Evolutionary conservation across 441 rosid genomes (phyloP), one percentile per base, ranked within the genome.

Genomic region (Adansonia gregorii): DNA sequence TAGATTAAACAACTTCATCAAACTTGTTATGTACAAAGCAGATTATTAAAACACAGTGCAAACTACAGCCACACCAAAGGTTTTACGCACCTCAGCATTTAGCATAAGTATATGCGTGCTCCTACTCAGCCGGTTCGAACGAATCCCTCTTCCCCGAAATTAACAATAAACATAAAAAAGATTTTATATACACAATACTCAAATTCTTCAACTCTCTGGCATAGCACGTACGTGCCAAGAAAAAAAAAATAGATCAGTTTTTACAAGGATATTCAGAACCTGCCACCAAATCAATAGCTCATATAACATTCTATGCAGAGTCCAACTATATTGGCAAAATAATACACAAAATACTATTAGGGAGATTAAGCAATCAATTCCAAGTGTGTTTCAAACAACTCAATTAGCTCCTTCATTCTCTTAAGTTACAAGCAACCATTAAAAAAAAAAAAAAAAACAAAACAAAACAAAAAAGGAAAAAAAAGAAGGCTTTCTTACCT

Each of bases 311-410:
- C 46, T 11, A 48, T 1, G 35, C 35, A 31, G 35, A 56, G 52
- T 77, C 55, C 68, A 59, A 69, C 74, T 61, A 49, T 8, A 27
- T 27, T 2, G 7, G 59, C 64, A 56, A 68, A 31, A 22, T 0
- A 24, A 76, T 24, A 58, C 19, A 67, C 69, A 45, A 14, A 59
- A 59, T 8, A 12, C 31, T 43, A 43, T 63, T 39, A 65, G 20
- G 22, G 15, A 63, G 68, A 67, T 8, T 17, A 80, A 80, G 65
- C 67, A 8, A 60, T 74, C 61, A 73, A 59, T 76, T 72, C 43
- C 64, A 0, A 14, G 67, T 0, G 43, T 58, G 43, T 27, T 3
- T 31, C 39, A 59, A 1, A 41, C 73, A 68, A 6, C 67, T 10
- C 7, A 10, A 11, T 11, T 4, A 43, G 15, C 56, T 61, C 49